Evolutionary conservation across 306 rosid species (phyloP), one percentile per base, ranked within the genome.

Genomic region (Prunus mongolica): DNA sequence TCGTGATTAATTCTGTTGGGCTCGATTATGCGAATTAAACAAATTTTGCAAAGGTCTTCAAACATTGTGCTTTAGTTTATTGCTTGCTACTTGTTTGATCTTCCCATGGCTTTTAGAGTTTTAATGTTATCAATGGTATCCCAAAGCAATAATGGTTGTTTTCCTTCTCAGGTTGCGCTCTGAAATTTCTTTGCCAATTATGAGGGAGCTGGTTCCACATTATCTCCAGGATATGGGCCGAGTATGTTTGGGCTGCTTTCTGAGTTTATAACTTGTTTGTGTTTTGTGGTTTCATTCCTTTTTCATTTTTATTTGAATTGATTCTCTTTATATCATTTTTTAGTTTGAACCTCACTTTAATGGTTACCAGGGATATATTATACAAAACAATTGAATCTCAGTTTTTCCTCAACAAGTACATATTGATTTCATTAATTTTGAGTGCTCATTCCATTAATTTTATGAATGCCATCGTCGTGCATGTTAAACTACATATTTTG

Each of bases 151-250:
- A 45, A 71, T 75, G 79, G n/a, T 74, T 70, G 55, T 84, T 77
- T 77, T 78, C 83, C 69, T 76, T 10, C 81, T 63, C 87, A 95
- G 99, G 93, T 82, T 87, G 84, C 96, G 99, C 69, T 90, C 97
- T 25, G 99, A 92, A 88, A 92, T 95, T 69, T 90, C 90, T 71
- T 85, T 95, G 67, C 96, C 99, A 20, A 86, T 95, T 72, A 90
- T 92, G 96, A 95, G 81, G 84, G 99, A 95, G 88, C 80, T 95
- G 84, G 87, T 95, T 82, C 97, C 99, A 41, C 97, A 92, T 82
- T 95, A 95, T 83, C 97, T 95, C 68, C 99, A 95, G 87, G 99
- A 95, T 87, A 73, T 84, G 45, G 92, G 90, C 80, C 87, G 92
- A 94, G 99, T 95, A 83, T 78, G 93, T 78, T 51, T 62, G 13